Evolutionary conservation across 768 basidiomycete species (phyloP).

Genomic region (Kwoniella bestiolae): DNA sequence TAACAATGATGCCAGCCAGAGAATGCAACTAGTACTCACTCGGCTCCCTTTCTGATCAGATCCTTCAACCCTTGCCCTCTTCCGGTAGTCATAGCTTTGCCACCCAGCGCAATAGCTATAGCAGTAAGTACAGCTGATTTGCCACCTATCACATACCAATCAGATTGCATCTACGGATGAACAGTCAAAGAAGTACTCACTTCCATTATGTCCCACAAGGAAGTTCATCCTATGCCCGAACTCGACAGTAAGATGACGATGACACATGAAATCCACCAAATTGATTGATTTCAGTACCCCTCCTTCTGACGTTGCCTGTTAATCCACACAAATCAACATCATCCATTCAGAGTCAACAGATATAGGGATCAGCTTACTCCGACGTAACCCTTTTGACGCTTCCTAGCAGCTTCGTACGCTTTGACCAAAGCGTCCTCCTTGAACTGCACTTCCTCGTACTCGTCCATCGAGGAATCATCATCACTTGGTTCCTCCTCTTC

Average conservation of each 20-base stretch:
- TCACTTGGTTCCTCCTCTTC: constrained; percentile 67
- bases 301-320: constrained; percentile 77
- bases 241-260: constrained; percentile 76
- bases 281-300: constrained; percentile 75
- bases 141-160: constrained; percentile 67
- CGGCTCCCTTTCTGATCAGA: constrained; percentile 81
- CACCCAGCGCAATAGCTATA: constrained; percentile 89
- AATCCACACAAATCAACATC: too few relatives aligned
- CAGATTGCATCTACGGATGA: background rate
- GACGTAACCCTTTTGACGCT: constrained; percentile 6
- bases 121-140: constrained; percentile 94
- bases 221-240: constrained; percentile 97
- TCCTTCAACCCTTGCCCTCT: constrained; percentile 82
- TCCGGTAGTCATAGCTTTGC: constrained; percentile 88
- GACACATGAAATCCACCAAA: constrained; percentile 91
- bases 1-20: background rate
- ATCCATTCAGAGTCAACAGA: too few relatives aligned
- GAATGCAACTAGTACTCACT: constrained; percentile 60
- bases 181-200: constrained; percentile 61
- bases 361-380: constrained; percentile 16
- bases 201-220: constrained; percentile 94
- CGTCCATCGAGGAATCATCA: constrained; percentile 61
- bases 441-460: constrained; percentile 10
- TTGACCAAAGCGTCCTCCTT: constrained; percentile 17
- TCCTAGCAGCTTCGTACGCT: constrained; percentile 23